Evolutionary conservation across 2,329 filamentous ascomycete genomes (phyloP).

Genomic region (Colletotrichum musae): DNA sequence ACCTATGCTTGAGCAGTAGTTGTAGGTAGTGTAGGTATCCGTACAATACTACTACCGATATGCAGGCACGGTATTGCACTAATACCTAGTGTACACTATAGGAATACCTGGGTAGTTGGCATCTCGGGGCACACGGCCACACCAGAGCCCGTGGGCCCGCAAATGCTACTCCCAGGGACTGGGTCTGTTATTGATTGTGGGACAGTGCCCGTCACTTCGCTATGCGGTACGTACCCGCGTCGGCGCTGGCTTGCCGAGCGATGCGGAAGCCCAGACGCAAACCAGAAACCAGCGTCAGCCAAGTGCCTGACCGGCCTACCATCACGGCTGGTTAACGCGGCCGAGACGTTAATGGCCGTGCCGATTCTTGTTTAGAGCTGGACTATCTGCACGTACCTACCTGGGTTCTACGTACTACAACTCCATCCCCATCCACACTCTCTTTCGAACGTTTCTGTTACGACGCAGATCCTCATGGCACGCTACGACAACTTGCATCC

Average conservation of each 20-base stretch:
- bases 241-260: conserved; percentile 33
- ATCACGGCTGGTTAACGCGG: conserved; percentile 13
- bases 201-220: conserved; percentile 4
- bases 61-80: too few species aligned
- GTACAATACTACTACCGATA: too few species aligned
- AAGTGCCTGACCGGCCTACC: conserved; percentile 9
- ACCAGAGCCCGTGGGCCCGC: too few species aligned
- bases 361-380: conserved; percentile 1
- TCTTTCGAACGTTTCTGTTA: background rate
- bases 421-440: background rate
- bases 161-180: too few species aligned
- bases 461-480: conserved; percentile 38
- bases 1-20: too few species aligned
- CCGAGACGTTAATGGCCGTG: background rate
- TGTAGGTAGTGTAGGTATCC: too few species aligned
- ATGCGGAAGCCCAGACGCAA: conserved; percentile 28
- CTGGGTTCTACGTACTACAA: background rate
- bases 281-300: conserved; percentile 28
- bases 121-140: too few species aligned
- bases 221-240: background rate
- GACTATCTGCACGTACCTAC: background rate
- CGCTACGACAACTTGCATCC: conserved; percentile 30
- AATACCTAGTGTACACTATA: too few species aligned
- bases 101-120: background rate
- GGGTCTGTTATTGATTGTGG: conserved; percentile 28